Base-by-base conservation (phyloP, 768 basidiomycete genomes). In the Tephrocybe sp. region DNA sequence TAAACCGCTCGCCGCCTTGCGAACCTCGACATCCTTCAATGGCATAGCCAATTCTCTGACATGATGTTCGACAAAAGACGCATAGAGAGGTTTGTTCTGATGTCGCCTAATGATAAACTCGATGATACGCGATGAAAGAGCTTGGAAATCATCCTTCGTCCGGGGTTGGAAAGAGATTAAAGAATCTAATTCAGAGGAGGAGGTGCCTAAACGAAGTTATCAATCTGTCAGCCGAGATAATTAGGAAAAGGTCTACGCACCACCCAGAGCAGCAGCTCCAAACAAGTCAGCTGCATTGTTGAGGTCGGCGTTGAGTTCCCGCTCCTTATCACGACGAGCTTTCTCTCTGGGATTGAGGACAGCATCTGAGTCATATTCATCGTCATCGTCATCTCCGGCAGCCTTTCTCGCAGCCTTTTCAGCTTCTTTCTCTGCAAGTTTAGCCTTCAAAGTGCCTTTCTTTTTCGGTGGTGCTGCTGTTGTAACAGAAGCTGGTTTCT, bases 391-490 rank as follows among this genome's bases (percentile, higher is more conserved):
- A 6, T 71, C 75, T 2, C 61, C 77, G 3, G 60, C 69, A 5
- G 71, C 74, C 19, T 65, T 69, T 44, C 64, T 69, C 1, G 77
- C 74, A 2, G 83, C 83, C 53, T 86, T 89, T 51, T 76, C 76
- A 0, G 85, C 88, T 61, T 93, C 94, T 69, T 93, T 97, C 68
- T 95, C 92, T 0, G 93, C 93, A 2, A 98, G 71, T 67, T 95
- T 96, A 16, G 83, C 82, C 68, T 97, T 97, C 57, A 98, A 68
- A 1, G 87, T 90, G 45, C 91, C 92, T 71, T 94, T 97, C 73
- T 97, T 96, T 75, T 90, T 92, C 1, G 86, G 82, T 3, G 90
- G 85, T 15, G 85, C 84, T 38, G 75, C 79, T 0, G 80, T 57
- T 3, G 75, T 66, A 4, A 73, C 62, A 2, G 79, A 45, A 34